These are phyloP conservation scores for Magnaporthiopsis incrustans DNA, from an alignment of 2,329 filamentous ascomycete species.

Conservation along the genomic window DNA sequence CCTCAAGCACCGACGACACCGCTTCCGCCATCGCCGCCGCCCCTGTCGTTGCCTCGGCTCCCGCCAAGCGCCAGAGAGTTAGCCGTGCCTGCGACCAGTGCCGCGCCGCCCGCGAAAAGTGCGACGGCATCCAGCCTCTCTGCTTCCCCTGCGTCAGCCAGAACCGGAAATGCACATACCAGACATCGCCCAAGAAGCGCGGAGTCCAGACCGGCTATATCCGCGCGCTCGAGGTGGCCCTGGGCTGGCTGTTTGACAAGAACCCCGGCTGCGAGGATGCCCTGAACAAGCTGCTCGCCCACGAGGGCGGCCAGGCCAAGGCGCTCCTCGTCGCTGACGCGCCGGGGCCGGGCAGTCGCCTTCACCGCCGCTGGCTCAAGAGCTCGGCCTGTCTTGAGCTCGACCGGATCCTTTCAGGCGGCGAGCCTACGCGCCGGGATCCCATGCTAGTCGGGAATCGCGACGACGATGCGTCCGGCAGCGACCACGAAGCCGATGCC, in stretches of 20 bases:
- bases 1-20: background rate
- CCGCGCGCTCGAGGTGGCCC: constrained; percentile 60
- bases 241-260: constrained; percentile 58
- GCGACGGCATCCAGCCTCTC: constrained; percentile 58
- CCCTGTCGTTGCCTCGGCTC: constrained; percentile 19
- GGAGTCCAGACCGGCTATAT: constrained; percentile 77
- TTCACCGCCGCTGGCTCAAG: too few relatives aligned
- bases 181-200: constrained; percentile 65
- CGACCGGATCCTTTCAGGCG: too few relatives aligned
- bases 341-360: too few relatives aligned
- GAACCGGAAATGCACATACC: constrained; percentile 61
- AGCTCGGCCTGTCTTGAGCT: too few relatives aligned
- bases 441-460: too few relatives aligned
- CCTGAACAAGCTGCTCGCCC: constrained; percentile 42
- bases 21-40: constrained; percentile 12
- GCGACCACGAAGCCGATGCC: too few relatives aligned
- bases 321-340: background rate
- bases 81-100: constrained; percentile 64
- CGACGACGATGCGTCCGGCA: too few relatives aligned
- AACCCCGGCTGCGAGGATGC: constrained; percentile 51
- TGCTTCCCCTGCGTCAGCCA: constrained; percentile 60
- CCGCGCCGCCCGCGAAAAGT: constrained; percentile 60
- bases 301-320: constrained; percentile 1
- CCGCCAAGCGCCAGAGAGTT: constrained; percentile 53
- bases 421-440: too few relatives aligned